phyloP scores from a whole-genome alignment of 345 rosid species.

The Melaleuca quinquenervia region DNA sequence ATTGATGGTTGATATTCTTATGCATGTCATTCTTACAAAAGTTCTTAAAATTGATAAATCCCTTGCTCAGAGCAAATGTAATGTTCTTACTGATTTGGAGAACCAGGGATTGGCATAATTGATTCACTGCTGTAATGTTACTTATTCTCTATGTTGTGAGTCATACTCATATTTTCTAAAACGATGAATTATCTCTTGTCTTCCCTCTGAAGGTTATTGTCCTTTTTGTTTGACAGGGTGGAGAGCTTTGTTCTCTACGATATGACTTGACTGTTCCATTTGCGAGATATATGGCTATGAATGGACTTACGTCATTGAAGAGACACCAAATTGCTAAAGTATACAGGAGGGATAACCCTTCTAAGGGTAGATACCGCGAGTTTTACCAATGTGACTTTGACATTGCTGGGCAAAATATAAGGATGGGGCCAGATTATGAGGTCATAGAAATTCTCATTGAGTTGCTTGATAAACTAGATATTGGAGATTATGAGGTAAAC shows the following conservation, averaged over 20 bases:
- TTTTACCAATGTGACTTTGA: conserved; percentile 97
- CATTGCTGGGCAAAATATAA: conserved; percentile 78
- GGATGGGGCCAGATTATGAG: conserved; percentile 96
- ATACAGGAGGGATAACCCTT: conserved; percentile 89
- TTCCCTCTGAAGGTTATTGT: not conserved
- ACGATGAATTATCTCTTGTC: not conserved
- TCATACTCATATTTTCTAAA: not conserved
- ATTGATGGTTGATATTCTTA: not conserved
- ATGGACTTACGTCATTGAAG: conserved; percentile 69
- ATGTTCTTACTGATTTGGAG: not conserved
- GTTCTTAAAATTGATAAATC: not conserved
- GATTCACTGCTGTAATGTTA: not conserved
- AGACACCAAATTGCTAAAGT: conserved; percentile 89
- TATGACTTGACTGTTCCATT: conserved; percentile 95
- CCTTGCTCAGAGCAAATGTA: not conserved
- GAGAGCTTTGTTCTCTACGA: conserved; percentile 88
- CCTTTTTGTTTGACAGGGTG: conserved; percentile 44
- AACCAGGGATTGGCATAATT: not conserved
- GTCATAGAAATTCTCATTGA: conserved; percentile 61
- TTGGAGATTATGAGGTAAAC: conserved; percentile 84
- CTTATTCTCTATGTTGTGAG: not conserved
- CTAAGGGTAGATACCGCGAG: conserved; percentile 93
- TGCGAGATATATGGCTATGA: conserved; percentile 88
- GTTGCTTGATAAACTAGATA: conserved; percentile 64
- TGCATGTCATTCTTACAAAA: not conserved